Base-by-base conservation (phyloP, 768 basidiomycete genomes). In the Mycena vulgaris region DNA sequence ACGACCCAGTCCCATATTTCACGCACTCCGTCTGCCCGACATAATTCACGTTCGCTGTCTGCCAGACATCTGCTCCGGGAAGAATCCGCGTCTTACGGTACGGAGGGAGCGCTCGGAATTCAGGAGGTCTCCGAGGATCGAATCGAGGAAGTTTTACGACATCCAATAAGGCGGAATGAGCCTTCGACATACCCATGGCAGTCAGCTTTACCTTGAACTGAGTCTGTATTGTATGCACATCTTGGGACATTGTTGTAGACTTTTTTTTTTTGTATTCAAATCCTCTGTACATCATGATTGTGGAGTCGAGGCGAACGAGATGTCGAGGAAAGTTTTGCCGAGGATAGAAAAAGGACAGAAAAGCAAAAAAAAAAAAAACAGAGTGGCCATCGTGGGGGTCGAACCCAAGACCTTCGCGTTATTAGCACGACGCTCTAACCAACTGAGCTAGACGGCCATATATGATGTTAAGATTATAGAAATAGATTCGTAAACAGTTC, bases 391-490 rank as follows among this genome's bases (percentile, higher is more conserved):
- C 62, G 62, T 63, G 62, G 89, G 90, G 89, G 86, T 90, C 89
- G 90, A 90, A 91, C 89, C 90, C 89, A 91, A 88, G 90, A 90
- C 90, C 89, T 91, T 90, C 88, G 89, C 87, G 88, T 90, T 88
- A 91, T 92, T 93, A 93, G 92, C 89, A 92, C 92, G 89, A 93
- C 92, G 92, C 92, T 93, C 92, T 93, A 93, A 93, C 92, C 93
- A 93, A 85, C 93, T 94, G 92, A 94, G 93, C 92, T 93, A 93
- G 90, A 89, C 92, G 91, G 92, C 92, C 92, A 62, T 30, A n/a
- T n/a, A n/a, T n/a, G n/a, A n/a, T n/a, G n/a, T n/a, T n/a, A n/a
- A n/a, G n/a, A n/a, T n/a, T n/a, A n/a, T n/a, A n/a, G n/a, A n/a
- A n/a, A n/a, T n/a, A n/a, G n/a, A n/a, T n/a, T n/a, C n/a, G n/a